Conservation (phyloP, 768 basidiomycete genomes). For the Russula earlei region DNA sequence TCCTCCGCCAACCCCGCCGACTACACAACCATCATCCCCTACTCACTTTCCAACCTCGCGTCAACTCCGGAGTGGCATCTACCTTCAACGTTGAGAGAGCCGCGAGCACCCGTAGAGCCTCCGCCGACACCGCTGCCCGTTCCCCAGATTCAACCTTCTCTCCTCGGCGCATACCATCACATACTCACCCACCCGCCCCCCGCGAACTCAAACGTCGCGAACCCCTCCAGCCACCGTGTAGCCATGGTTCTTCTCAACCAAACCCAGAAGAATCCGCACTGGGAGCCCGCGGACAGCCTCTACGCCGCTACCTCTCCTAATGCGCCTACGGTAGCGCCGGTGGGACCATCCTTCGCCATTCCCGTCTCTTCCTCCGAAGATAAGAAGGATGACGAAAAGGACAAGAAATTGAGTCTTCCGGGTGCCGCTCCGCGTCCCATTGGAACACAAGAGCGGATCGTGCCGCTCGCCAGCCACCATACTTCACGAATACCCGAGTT, state of each 20-base stretch:
- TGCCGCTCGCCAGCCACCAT: constrained; percentile 57
- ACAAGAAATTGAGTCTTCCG: constrained; percentile 37
- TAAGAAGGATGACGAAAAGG: constrained; percentile 46
- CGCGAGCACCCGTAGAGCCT: constrained; percentile 4
- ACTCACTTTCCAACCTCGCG: constrained; percentile 62
- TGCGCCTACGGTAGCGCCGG: constrained; percentile 50
- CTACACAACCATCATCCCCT: constrained; percentile 63
- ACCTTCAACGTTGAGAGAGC: constrained; percentile 27
- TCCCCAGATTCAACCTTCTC: constrained; percentile 52
- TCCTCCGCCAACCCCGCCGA: constrained; percentile 45
- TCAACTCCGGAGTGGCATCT: constrained; percentile 62
- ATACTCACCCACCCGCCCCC: constrained; percentile 64
- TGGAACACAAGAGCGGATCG: constrained; percentile 42
- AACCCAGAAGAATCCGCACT: constrained; percentile 47
- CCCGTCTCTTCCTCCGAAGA: constrained; percentile 33
- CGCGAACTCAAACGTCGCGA: constrained; percentile 37
- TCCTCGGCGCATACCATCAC: constrained; percentile 65
- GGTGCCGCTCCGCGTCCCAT: constrained; percentile 31
- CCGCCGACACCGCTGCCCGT: constrained; percentile 31
- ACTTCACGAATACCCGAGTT: constrained; percentile 57
- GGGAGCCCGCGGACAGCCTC: constrained; percentile 55
- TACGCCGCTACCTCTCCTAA: constrained; percentile 51
- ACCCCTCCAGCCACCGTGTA: constrained; percentile 63
- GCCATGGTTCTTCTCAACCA: constrained; percentile 59
- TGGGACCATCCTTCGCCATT: constrained; percentile 58